Base-by-base conservation (phyloP, 2,329 filamentous ascomycete genomes). In the Pestalotiopsis sp. region DNA sequence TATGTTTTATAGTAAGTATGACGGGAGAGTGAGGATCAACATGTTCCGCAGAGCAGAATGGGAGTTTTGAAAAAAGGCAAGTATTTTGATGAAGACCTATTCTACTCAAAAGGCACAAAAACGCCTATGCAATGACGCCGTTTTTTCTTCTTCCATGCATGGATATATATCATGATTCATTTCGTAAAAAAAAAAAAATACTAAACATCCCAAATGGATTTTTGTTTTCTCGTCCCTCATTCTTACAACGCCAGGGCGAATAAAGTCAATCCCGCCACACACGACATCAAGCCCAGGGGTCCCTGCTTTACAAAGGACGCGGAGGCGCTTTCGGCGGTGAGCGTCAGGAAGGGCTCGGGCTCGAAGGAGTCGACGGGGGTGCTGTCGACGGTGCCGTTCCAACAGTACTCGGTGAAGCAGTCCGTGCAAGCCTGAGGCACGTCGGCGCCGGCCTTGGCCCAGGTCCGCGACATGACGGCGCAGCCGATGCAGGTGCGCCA, bases 401-500 rank as follows among this genome's bases (percentile, higher is more conserved):
- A 99, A 87, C 96, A 99, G 83, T 98, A 98, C 23, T 84, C 80
- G 13, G 84, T 73, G 80, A 98, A 98, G 82, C 96, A 99, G 64
- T 85, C 76, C 58, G 81, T 84, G 82, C 96, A 99, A 11, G 88
- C 89, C 0, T 87, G 84, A 0, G 95, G 95, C 1, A 95, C 85
- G 0, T 82, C 71, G 0, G 91, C 92, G 20, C 86, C 84, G 0
- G 93, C 95, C 64, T 93, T 87, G 70, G 89, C 85, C 72, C 96
- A 88, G 73, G 91, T 94, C 70, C 95, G 88, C 66, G 87, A 88
- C 17, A 98, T 85, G 52, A 97, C 90, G 4, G 95, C 96, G 80
- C 96, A 99, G 25, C 91, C 94, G 4, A 97, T 92, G 74, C 95
- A 99, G 1, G 89, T 85, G 0, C 92, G 86, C 95, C 96, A 99